These are phyloP conservation scores for Paramecium octaurelia DNA, from an alignment of 73 alveolate species.

Conservation along the genomic window DNA sequence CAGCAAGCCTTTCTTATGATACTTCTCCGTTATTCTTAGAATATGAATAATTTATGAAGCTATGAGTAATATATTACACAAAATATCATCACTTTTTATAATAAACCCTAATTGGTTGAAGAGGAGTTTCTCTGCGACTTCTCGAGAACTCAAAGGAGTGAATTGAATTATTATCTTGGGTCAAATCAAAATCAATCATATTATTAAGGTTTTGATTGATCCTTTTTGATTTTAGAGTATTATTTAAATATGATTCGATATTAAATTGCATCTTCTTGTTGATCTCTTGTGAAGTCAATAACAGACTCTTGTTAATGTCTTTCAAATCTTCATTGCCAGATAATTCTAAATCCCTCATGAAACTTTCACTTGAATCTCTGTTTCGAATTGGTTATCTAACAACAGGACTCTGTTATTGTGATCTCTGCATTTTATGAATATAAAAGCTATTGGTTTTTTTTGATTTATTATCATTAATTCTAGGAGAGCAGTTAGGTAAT, in stretches of 20 bases:
- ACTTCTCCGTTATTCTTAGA: neutral
- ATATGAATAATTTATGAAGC: neutral
- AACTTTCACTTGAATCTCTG: neutral
- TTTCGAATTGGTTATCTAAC: neutral
- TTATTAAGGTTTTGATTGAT: neutral
- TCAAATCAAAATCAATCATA: conserved; percentile 23
- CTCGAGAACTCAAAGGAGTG: neutral
- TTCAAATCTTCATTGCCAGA: conserved; percentile 33
- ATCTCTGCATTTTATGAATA: neutral
- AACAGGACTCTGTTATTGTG: neutral
- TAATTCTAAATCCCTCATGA: neutral
- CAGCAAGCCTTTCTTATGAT: neutral
- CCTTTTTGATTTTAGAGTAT: neutral
- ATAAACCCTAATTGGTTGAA: neutral
- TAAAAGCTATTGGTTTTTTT: neutral
- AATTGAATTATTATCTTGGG: neutral
- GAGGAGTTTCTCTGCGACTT: neutral
- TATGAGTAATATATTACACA: conserved; percentile 6
- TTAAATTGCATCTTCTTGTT: neutral
- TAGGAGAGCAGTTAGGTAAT: conserved; percentile 2
- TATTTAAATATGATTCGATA: conserved; percentile 6
- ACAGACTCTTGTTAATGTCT: neutral
- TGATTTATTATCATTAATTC: neutral
- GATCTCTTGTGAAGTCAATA: neutral
- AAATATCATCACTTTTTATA: neutral